Evolutionary conservation across 169 alveolate species (phyloP).

Genomic region (Plasmodium billcollinsi): DNA sequence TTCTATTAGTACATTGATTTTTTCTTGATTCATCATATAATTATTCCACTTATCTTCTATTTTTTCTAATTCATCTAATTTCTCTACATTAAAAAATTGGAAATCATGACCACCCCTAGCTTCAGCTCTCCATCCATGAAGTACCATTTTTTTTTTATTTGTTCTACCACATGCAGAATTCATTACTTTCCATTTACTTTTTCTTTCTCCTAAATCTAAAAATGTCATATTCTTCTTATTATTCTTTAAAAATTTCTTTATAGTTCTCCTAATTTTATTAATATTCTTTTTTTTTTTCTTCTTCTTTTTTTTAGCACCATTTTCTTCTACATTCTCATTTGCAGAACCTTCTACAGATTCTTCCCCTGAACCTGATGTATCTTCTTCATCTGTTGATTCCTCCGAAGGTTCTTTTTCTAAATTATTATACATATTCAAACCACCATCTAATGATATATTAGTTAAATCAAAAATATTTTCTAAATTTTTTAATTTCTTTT

Average conservation of each 20-base stretch:
- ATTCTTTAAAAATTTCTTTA: constrained; percentile 51
- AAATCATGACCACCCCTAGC: constrained; percentile 95
- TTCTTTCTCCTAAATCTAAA: constrained; percentile 89
- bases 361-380: constrained; percentile 51
- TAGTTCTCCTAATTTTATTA: constrained; percentile 51
- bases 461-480: constrained; percentile 81
- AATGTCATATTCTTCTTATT: constrained; percentile 75
- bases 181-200: constrained; percentile 88
- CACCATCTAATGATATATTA: constrained; percentile 86
- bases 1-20: constrained; percentile 72
- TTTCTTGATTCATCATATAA: constrained; percentile 41
- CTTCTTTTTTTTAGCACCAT: constrained; percentile 10
- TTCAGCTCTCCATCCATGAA: constrained; percentile 94
- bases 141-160: constrained; percentile 41
- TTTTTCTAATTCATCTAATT: constrained; percentile 72
- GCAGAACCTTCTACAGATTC: not conserved
- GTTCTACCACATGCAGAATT: constrained; percentile 76
- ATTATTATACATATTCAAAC: constrained; percentile 81
- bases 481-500: constrained; percentile 86
- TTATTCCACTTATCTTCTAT: constrained; percentile 60
- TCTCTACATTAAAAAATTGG: constrained; percentile 90
- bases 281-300: constrained; percentile 28
- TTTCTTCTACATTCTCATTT: not conserved
- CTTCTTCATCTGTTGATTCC: constrained; percentile 70
- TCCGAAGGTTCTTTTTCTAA: constrained; percentile 68